Evolutionary conservation across 345 rosid genomes (phyloP).

Genomic region (Pistacia vera): DNA sequence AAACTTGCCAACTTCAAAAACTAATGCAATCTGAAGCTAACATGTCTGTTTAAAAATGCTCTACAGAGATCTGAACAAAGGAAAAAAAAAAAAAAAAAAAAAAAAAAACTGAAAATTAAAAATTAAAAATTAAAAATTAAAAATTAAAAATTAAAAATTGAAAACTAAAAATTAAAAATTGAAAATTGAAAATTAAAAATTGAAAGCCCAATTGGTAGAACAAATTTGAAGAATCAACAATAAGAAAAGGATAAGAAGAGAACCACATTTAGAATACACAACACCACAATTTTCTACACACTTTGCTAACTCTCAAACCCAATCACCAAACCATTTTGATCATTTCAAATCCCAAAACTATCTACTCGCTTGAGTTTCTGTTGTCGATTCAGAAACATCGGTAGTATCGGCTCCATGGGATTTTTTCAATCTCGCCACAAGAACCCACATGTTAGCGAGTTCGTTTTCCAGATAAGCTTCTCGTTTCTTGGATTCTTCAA

Average conservation of each 20-base stretch:
- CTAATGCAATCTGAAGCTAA: constrained; percentile 16
- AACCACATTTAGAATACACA: constrained; percentile 21
- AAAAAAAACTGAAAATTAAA: neutral
- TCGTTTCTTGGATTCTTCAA: constrained; percentile 93
- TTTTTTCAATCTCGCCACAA: constrained; percentile 85
- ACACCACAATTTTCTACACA: constrained; percentile 30
- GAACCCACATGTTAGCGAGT: constrained; percentile 99
- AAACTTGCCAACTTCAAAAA: neutral
- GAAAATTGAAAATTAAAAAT: too few species aligned
- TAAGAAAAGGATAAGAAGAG: neutral
- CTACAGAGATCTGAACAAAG: neutral
- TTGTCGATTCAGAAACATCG: constrained; percentile 41
- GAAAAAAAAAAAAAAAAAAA: neutral
- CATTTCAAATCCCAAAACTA: constrained; percentile 30
- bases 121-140: too few species aligned
- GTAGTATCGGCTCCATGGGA: constrained; percentile 55
- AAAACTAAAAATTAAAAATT: too few species aligned
- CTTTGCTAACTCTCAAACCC: constrained; percentile 11
- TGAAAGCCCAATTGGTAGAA: neutral
- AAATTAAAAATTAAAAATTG: too few species aligned
- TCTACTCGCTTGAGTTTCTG: constrained; percentile 28
- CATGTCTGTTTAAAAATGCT: constrained; percentile 17
- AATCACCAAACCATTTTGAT: neutral
- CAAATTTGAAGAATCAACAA: constrained; percentile 9
- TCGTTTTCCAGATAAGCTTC: constrained; percentile 97